Conservation (phyloP, 2,329 filamentous ascomycete species). For the Phyllosticta paracitricarpa region DNA sequence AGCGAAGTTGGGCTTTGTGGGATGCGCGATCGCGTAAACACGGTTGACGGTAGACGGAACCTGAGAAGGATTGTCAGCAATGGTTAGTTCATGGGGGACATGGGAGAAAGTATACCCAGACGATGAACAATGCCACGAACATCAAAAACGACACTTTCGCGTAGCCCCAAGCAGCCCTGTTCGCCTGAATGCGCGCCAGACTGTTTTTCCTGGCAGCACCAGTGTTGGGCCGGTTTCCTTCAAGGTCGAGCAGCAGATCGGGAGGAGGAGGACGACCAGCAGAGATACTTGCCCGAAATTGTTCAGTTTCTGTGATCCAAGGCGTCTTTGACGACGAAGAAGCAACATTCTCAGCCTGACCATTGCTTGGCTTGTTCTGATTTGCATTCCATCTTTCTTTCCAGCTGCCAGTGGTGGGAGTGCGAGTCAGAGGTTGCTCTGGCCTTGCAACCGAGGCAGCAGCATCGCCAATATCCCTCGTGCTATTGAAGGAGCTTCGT, state of each 20-base stretch:
- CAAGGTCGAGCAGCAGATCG: constrained; percentile 2
- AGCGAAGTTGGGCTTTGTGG: constrained; percentile 36
- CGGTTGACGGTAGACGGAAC: constrained; percentile 68
- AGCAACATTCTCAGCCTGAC: not conserved
- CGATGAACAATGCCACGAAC: constrained; percentile 60
- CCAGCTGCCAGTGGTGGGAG: not conserved
- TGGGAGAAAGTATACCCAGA: constrained; percentile 43
- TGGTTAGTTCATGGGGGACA: not conserved
- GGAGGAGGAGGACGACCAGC: not conserved
- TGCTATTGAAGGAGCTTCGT: constrained; percentile 23
- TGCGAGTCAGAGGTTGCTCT: not conserved
- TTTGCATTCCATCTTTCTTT: not conserved
- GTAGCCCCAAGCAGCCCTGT: constrained; percentile 53
- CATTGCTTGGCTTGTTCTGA: not conserved
- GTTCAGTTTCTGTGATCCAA: not conserved
- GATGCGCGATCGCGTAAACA: constrained; percentile 57
- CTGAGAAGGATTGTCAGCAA: constrained; percentile 13
- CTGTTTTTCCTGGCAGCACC: not conserved
- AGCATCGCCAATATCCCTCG: constrained; percentile 12
- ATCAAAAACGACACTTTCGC: constrained; percentile 62
- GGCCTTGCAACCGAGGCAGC: not conserved
- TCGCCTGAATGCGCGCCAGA: not conserved
- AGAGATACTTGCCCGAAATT: not conserved
- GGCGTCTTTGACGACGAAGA: not conserved
- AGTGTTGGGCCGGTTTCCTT: not conserved